These are phyloP conservation scores for Dryas octopetala DNA, from an alignment of 306 rosid species.

Conservation along the genomic window DNA sequence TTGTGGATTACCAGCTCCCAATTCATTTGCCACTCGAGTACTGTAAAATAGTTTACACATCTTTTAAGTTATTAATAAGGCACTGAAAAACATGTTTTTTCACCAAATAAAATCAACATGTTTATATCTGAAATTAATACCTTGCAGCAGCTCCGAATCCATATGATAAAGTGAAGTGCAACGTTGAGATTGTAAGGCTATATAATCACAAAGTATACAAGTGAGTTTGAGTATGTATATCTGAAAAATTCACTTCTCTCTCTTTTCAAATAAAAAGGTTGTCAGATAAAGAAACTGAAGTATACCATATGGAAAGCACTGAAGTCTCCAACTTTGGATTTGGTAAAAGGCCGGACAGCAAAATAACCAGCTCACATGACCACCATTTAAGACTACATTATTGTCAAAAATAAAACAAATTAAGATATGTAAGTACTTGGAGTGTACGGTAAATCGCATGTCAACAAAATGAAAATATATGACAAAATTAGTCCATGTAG, in stretches of 20 bases:
- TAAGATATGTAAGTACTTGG: neutral
- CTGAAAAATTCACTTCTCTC: too few relatives aligned
- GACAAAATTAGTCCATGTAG: too few relatives aligned
- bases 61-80: too few relatives aligned
- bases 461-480: too few relatives aligned
- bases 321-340: conserved; percentile 68
- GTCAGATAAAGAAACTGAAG: too few relatives aligned
- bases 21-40: conserved; percentile 64
- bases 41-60: conserved; percentile 25
- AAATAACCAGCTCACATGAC: conserved; percentile 58
- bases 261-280: too few relatives aligned
- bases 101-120: too few relatives aligned
- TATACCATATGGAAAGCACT: conserved; percentile 65
- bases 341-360: conserved; percentile 57
- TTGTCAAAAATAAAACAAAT: neutral
- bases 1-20: conserved; percentile 61
- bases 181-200: conserved; percentile 59
- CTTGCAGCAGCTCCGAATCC: conserved; percentile 67
- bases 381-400: conserved; percentile 62
- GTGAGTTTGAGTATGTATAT: neutral
- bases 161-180: conserved; percentile 59
- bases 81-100: too few relatives aligned
- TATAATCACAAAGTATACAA: neutral
- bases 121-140: conserved; percentile 24
- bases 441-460: too few relatives aligned